Evolutionary conservation across 768 basidiomycete genomes (phyloP).

Genomic region (Mycena galopus): DNA sequence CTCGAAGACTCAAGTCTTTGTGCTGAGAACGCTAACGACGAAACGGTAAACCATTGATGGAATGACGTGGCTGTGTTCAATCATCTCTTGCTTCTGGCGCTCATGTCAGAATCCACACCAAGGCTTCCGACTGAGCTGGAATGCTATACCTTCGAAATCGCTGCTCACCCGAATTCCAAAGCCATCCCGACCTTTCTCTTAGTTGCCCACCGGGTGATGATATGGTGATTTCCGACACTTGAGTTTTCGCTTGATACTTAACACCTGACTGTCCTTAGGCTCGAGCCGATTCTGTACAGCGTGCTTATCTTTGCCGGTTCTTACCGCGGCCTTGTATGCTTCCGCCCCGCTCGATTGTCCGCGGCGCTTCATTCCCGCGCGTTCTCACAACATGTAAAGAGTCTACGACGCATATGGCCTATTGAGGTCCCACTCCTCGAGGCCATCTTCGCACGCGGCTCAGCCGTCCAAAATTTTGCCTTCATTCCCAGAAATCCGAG

Average conservation of each 20-base stretch:
- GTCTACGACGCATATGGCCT: too few relatives aligned
- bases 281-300: conserved; percentile 8
- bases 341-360: background rate
- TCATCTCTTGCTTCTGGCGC: background rate
- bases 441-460: too few relatives aligned
- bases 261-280: background rate
- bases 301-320: conserved; percentile 6
- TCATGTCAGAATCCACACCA: background rate
- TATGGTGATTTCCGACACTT: background rate
- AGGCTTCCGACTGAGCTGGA: conserved; percentile 5
- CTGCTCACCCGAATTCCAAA: background rate
- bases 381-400: background rate
- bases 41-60: too few relatives aligned
- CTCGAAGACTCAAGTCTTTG: too few relatives aligned
- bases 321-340: background rate
- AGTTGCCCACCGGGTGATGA: conserved; percentile 10
- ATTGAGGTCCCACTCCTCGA: too few relatives aligned
- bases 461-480: background rate
- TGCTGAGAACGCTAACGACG: too few relatives aligned
- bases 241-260: too few relatives aligned
- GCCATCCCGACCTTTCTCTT: conserved; percentile 5
- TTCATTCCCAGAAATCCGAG: background rate
- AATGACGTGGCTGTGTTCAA: background rate
- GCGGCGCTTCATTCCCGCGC: conserved; percentile 5
- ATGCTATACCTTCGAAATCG: conserved; percentile 9